Evolutionary conservation across 2,329 filamentous ascomycete species (phyloP), one percentile per base, ranked within the genome.

Genomic region (Bimuria novae-zelandiae): DNA sequence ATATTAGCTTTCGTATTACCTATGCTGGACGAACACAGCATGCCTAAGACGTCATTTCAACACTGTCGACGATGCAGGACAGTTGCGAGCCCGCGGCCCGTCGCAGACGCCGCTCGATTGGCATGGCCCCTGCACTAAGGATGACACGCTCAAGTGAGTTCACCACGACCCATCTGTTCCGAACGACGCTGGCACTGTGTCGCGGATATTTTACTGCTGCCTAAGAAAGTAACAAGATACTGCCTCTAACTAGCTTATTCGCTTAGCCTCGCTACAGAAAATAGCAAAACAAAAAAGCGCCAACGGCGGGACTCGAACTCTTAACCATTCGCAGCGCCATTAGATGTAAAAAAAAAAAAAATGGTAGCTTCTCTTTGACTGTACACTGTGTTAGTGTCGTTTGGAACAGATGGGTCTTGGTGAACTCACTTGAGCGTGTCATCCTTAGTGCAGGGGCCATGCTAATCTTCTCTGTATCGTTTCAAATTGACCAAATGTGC

Each of bases 361-460:
- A 54, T 55, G 49, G 44, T 54, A 54, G 55, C 49, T 55, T 57
- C 51, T 55, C 56, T 55, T 56, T 51, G 47, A 56, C 35, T 45
- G 57, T 89, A 93, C 11, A 6, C 21, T 42, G 8, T 7, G 39
- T 42, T 27, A 42, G 35, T 37, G 22, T 42, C 12, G 39, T 48
- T 48, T 14, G 21, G 3, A 1, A 17, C 7, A 1, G 3, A 8
- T 21, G 33, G n/a, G 21, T n/a, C 21, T 7, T 33, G 25, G 12
- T 10, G 5, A 25, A 30, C 33, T 35, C 42, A 61, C 57, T 47
- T 64, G 55, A 63, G 69, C 67, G 67, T 92, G 89, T 92, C 89
- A 93, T 92, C 89, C 89, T 93, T 93, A 92, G 89, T 85, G 83
- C 83, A 85, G 83, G 83, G 76, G 77, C 77, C 76, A 81, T 81